Evolutionary conservation across 140 eudicot genomes (phyloP).

Genomic region (Cichorium intybus): DNA sequence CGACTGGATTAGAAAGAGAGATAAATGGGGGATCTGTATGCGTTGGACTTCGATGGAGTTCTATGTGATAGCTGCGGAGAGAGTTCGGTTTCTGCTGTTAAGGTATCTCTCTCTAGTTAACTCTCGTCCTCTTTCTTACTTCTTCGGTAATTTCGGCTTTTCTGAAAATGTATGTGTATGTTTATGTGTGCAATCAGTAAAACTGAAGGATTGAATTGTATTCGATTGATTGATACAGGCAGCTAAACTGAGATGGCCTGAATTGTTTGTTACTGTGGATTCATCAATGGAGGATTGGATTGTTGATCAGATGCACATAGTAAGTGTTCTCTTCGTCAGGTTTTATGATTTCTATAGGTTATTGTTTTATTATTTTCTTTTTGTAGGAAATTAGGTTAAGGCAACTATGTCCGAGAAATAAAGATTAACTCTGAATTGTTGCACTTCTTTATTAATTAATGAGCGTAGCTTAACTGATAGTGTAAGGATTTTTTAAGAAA

Average conservation of each 20-base stretch:
- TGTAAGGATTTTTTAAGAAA: not conserved
- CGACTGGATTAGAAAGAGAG: slow-evolving; percentile 3
- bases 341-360: not conserved
- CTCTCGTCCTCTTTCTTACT: not conserved
- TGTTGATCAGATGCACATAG: slow-evolving; percentile 94
- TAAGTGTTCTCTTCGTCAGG: slow-evolving; percentile 16
- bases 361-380: not conserved
- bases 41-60: slow-evolving; percentile 96
- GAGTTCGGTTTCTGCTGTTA: slow-evolving; percentile 86
- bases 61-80: slow-evolving; percentile 97
- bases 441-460: not conserved
- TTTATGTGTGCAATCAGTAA: not conserved
- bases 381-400: slow-evolving; percentile 5
- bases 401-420: not conserved
- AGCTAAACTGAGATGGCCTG: slow-evolving; percentile 95
- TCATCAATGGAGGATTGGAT: slow-evolving; percentile 79
- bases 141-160: not conserved
- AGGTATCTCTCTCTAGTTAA: slow-evolving; percentile 40
- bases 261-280: slow-evolving; percentile 62
- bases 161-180: too few relatives aligned
- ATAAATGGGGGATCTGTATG: slow-evolving; percentile 82
- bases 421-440: not conserved
- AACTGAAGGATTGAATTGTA: not conserved
- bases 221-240: slow-evolving; percentile 46
- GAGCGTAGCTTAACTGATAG: not conserved